Evolutionary conservation across 2,329 filamentous ascomycete genomes (phyloP), one percentile per base, ranked within the genome.

Genomic region (Cercospora sojina): DNA sequence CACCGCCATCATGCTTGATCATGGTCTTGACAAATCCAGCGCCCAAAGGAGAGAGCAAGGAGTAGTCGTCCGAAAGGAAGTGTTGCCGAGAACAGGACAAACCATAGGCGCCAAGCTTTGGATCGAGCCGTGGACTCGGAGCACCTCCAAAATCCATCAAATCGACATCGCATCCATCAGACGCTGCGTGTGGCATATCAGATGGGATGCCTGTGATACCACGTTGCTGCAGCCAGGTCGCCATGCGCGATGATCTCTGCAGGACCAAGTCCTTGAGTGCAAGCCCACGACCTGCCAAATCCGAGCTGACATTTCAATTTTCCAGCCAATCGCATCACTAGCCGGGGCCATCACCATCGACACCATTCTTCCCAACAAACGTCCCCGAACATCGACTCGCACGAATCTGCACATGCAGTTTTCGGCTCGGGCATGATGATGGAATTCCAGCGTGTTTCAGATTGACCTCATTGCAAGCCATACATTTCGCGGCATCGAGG

Each of bases 391-490:
- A 9, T 20, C 53, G 31, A 32, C 29, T 23, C 53, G 16, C 10
- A 20, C 53, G 12, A 38, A 38, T 35, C 31, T 57, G 53, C 53
- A 57, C 53, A 57, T 57, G 53, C 53, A 57, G n/a, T 57, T 56
- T 57, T 57, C 53, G 53, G 31, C 12, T 57, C 27, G 27, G 53
- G 25, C 27, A 31, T 23, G 23, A 20, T n/a, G 35, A 38, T n/a
- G 35, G n/a, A n/a, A 16, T 35, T 57, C 53, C 53, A 57, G 53
- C 53, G 53, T 35, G 53, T 57, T 57, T 57, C 53, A 57, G 29
- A 29, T 57, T 57, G 53, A 57, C 16, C 53, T 57, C 27, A 32
- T 31, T 35, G 53, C 53, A 57, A 57, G 53, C 53, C 53, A 57
- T 57, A 57, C 53, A 32, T 31, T n/a, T 57, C 53, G 53, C 27